Evolutionary conservation across 2,329 filamentous ascomycete species (phyloP), one percentile per base, ranked within the genome.

Genomic region (Xylaria sp.): DNA sequence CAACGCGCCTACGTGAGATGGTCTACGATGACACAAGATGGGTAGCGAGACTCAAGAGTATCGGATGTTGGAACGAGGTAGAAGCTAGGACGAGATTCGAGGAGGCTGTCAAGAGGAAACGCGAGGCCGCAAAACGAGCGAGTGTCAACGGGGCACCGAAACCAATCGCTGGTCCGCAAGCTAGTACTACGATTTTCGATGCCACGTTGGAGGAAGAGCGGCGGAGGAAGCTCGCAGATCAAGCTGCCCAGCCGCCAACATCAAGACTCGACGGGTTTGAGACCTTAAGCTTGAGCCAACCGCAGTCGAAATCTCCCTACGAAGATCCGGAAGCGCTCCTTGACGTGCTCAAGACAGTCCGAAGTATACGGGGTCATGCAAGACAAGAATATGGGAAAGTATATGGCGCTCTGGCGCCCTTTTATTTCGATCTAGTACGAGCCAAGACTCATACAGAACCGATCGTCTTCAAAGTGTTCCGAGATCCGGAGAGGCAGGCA

Each of bases 11-110:
- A 81, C 88, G 89, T 69, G 94, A 99, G 74, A 99, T 99, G 92
- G 92, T 97, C 2, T 99, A 97, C 74, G 94, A 99, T 71, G 94
- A 99, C 72, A 91, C 92, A 45, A 84, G 93, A 76, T 99, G 94
- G 94, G 89, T 97, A 38, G 86, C 90, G 60, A 84, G 90, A 59
- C 74, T 99, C 50, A 89, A 89, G 69, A 86, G 82, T 54, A 96
- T 99, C 86, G 90, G 88, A 1, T 89, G 90, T 62, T 99, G 94
- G 94, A 88, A 96, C 67, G 94, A 99, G 69, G 72, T 78, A 2
- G 93, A 96, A 69, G 94, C 94, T 4, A 83, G 92, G 56, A 86
- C 84, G 63, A 78, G 90, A 48, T 90, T 91, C 48, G 93, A 97
- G 58, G 87, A 93, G 20, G 81, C 83, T 7, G 80, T 88, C 65